Conservation (phyloP, 805 yeast genomes). For the Candida maris region DNA sequence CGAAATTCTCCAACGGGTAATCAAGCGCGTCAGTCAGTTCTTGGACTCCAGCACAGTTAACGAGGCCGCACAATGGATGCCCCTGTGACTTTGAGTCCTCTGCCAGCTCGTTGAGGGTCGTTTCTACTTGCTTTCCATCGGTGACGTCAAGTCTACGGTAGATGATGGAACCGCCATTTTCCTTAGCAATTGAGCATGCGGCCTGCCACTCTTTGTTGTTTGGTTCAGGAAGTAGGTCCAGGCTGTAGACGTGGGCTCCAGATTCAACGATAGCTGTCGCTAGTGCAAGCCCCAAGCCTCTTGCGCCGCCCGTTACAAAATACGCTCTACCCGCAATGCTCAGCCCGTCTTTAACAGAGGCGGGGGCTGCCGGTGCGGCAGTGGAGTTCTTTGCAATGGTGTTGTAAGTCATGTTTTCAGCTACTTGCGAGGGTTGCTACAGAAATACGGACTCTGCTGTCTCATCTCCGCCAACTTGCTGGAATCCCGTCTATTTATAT, state of each 20-base stretch:
- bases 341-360: slow-evolving; percentile 13
- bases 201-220: slow-evolving; percentile 11
- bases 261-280: slow-evolving; percentile 12
- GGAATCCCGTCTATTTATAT: no score
- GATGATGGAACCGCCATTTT: slow-evolving; percentile 9
- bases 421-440: no score
- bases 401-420: slow-evolving; percentile 12
- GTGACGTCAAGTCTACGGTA: slow-evolving; percentile 15
- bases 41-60: slow-evolving; percentile 17
- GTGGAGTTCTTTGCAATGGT: slow-evolving; percentile 11
- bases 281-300: slow-evolving; percentile 14
- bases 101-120: slow-evolving; percentile 6
- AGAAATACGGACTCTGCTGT: no score
- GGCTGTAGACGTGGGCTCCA: slow-evolving; percentile 14
- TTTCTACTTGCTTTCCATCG: slow-evolving; percentile 11
- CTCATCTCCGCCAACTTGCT: no score
- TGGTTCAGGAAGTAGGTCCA: slow-evolving; percentile 13
- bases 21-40: slow-evolving; percentile 15
- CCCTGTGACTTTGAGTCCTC: slow-evolving; percentile 11
- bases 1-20: slow-evolving; percentile 12
- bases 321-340: slow-evolving; percentile 11
- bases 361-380: slow-evolving; percentile 15
- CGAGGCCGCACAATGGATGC: slow-evolving; percentile 12
- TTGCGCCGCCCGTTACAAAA: slow-evolving; percentile 19
- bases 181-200: slow-evolving; percentile 10